phyloP scores from a whole-genome alignment of 257 asterid species.

The Petrea volubilis region DNA sequence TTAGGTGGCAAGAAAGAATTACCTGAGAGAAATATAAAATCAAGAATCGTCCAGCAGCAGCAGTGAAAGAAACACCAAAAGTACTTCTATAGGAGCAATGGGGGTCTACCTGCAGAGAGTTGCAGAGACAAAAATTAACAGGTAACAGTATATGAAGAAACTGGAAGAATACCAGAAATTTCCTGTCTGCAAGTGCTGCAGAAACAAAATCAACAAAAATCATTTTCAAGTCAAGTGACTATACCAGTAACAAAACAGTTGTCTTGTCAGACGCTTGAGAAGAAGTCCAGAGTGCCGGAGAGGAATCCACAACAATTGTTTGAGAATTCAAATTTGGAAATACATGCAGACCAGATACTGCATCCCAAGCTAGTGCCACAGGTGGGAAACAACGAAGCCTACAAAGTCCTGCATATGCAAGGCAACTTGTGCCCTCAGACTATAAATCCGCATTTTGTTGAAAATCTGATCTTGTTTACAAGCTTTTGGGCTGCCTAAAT shows the following conservation, averaged over 20 bases:
- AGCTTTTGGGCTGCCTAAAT: conserved; percentile 3
- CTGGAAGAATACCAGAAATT: conserved; percentile 10
- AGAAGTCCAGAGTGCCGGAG: conserved; percentile 86
- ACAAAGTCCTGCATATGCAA: conserved; percentile 65
- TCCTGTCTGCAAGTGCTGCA: conserved; percentile 11
- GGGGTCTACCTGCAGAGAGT: conserved; percentile 82
- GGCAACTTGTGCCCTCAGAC: conserved; percentile 1
- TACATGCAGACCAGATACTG: conserved; percentile 85
- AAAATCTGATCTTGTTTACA: conserved; percentile 5
- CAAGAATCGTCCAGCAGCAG: conserved; percentile 86
- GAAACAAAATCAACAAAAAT: background rate
- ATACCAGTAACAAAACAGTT: conserved; percentile 72
- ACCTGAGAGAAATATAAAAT: conserved; percentile 86
- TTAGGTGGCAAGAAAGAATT: conserved; percentile 14
- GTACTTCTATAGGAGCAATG: conserved; percentile 90
- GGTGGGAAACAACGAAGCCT: conserved; percentile 97
- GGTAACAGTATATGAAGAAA: background rate
- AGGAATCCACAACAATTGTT: conserved; percentile 88
- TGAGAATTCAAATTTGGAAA: conserved; percentile 85
- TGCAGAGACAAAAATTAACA: conserved; percentile 18
- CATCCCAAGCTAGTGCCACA: conserved; percentile 97
- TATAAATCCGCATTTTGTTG: background rate
- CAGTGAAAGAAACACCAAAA: conserved; percentile 55
- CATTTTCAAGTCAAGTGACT: conserved; percentile 16
- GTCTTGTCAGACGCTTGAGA: conserved; percentile 73